Conservation (phyloP, 495 filamentous ascomycete genomes). For the Hyaloscypha bicolor region DNA sequence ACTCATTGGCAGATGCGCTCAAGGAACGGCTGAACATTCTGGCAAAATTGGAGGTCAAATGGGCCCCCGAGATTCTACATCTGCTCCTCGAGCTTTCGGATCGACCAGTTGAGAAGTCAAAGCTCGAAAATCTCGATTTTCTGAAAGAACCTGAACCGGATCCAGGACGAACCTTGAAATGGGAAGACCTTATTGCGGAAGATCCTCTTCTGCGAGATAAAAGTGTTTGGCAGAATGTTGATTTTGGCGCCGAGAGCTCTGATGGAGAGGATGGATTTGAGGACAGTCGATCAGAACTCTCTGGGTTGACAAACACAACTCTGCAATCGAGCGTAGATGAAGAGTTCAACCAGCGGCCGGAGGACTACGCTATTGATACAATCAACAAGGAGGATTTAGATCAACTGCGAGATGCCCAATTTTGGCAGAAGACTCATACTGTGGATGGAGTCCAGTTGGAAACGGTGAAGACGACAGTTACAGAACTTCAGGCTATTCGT, state of each 20-base stretch:
- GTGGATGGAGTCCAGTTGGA: constrained; percentile 29
- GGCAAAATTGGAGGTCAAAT: constrained; percentile 52
- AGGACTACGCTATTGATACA: constrained; percentile 38
- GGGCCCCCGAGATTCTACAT: constrained; percentile 77
- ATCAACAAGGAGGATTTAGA: constrained; percentile 47
- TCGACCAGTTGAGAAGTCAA: constrained; percentile 70
- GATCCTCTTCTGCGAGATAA: constrained; percentile 71
- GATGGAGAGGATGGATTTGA: constrained; percentile 51
- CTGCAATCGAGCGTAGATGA: constrained; percentile 40
- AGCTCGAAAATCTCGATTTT: constrained; percentile 59
- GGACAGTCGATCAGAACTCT: constrained; percentile 31
- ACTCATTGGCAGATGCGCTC: constrained; percentile 80
- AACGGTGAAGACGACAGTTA: constrained; percentile 50
- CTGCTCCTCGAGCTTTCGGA: constrained; percentile 82
- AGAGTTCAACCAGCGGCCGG: constrained; percentile 39
- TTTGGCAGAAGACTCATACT: constrained; percentile 53
- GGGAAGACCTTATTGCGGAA: constrained; percentile 73
- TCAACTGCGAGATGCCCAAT: constrained; percentile 60
- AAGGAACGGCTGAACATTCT: constrained; percentile 63
- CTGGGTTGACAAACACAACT: constrained; percentile 22
- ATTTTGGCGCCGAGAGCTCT: constrained; percentile 71
- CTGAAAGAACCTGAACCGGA: constrained; percentile 47
- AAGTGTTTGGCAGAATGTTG: constrained; percentile 76
- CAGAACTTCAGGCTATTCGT: constrained; percentile 74
- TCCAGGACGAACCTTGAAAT: constrained; percentile 56